phyloP scores from a whole-genome alignment of 202 grass and related monocot species.

The Schoenoplectus triqueter region DNA sequence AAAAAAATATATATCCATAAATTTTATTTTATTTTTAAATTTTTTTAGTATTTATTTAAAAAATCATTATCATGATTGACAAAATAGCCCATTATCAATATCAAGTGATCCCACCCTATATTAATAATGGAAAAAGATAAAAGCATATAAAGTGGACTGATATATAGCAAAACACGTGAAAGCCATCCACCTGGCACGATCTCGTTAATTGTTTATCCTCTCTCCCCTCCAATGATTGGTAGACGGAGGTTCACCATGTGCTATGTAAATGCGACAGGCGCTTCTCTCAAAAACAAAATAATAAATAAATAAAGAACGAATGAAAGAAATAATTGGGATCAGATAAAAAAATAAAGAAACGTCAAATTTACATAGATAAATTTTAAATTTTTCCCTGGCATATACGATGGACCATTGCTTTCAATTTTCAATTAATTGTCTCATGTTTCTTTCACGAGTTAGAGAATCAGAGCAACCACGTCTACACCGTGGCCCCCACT shows the following conservation, averaged over 20 bases:
- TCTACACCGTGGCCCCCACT: neutral
- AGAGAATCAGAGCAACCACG: neutral
- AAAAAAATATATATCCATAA: too few relatives aligned
- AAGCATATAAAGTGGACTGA: neutral
- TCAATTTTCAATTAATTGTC: neutral
- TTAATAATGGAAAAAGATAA: too few relatives aligned
- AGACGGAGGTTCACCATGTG: neutral
- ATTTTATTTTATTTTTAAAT: too few relatives aligned
- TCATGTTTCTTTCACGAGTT: neutral
- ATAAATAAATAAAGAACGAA: neutral
- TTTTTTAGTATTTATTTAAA: too few relatives aligned
- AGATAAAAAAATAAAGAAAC: neutral
- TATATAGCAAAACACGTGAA: neutral
- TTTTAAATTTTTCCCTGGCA: neutral
- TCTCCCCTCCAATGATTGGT: neutral
- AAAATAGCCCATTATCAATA: too few relatives aligned
- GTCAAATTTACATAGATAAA: neutral
- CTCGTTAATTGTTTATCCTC: neutral
- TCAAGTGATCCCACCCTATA: too few relatives aligned
- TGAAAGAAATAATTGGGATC: neutral
- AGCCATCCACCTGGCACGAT: neutral
- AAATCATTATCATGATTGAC: too few relatives aligned
- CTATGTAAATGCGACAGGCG: neutral
- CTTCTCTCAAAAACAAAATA: neutral
- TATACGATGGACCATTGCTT: neutral